These are phyloP conservation scores for Martiniozyma abietophila DNA, from an alignment of 805 yeast genomes.

Conservation along the genomic window DNA sequence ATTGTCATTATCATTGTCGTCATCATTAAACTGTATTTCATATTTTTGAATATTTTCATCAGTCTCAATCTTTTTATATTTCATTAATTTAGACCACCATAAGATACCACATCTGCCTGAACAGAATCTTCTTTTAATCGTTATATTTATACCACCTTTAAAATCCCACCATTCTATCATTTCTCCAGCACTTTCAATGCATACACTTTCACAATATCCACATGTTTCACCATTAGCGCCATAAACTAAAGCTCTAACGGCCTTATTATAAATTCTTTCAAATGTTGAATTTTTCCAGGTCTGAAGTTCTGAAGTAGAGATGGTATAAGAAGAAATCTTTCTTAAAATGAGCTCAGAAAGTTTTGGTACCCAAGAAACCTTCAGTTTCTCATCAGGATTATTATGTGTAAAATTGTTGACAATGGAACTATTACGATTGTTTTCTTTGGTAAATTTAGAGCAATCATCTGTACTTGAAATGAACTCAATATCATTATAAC, in stretches of 20 bases:
- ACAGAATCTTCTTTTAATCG: constrained; percentile 48
- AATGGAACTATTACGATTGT: no score
- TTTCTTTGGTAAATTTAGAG: constrained; percentile 2
- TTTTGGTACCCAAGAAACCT: constrained; percentile 31
- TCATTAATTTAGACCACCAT: constrained; percentile 22
- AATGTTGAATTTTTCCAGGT: constrained; percentile 45
- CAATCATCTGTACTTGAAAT: constrained; percentile 1
- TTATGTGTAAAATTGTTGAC: constrained; percentile 12
- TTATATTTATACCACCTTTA: constrained; percentile 37
- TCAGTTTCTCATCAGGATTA: constrained; percentile 7
- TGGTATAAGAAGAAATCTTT: constrained; percentile 40
- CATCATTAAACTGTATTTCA: no score
- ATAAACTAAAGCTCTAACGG: constrained; percentile 44
- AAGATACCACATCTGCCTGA: constrained; percentile 36
- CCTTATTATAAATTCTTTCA: constrained; percentile 33
- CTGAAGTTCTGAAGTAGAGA: constrained; percentile 44
- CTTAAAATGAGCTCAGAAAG: constrained; percentile 41
- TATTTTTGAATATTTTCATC: no score
- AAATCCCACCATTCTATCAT: constrained; percentile 63
- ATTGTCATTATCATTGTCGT: neutral
- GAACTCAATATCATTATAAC: constrained; percentile 6
- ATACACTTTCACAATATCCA: constrained; percentile 37
- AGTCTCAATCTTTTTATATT: constrained; percentile 1
- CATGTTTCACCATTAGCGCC: constrained; percentile 45
- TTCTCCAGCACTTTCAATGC: constrained; percentile 50